phyloP scores from a whole-genome alignment of 1,139 yeast genomes.

The Candida gigantensis region DNA sequence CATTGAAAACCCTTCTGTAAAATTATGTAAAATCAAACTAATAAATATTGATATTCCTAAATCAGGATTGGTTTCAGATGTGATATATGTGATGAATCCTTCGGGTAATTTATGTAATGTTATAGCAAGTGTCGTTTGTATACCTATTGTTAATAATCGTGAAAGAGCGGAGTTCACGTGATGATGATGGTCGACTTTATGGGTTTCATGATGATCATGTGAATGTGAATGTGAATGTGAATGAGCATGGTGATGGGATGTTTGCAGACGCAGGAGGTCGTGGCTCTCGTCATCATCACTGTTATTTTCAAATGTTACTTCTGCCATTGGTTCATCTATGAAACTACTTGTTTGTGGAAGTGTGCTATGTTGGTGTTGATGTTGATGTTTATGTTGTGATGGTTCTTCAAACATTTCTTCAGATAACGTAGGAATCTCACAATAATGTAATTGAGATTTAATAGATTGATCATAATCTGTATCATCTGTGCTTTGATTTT shows the following conservation, averaged over 20 bases:
- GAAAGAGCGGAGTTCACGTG: constrained; percentile 78
- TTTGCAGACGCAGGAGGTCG: too few relatives aligned
- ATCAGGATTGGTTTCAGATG: constrained; percentile 70
- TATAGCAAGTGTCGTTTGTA: constrained; percentile 87
- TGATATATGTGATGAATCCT: constrained; percentile 85
- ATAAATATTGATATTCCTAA: constrained; percentile 80
- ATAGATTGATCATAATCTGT: neutral
- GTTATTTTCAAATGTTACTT: neutral
- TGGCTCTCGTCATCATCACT: constrained; percentile 1
- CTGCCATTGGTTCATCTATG: neutral
- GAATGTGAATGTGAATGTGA: constrained; percentile 10
- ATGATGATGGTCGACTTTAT: constrained; percentile 64
- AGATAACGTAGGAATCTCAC: constrained; percentile 34
- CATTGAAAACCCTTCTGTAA: constrained; percentile 95
- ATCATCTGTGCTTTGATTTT: constrained; percentile 12
- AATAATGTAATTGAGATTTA: constrained; percentile 31
- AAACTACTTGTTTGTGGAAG: too few relatives aligned
- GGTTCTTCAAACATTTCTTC: neutral
- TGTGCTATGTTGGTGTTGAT: constrained; percentile 1
- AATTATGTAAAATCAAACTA: constrained; percentile 84
- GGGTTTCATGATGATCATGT: constrained; percentile 20
- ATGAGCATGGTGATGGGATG: constrained; percentile 14
- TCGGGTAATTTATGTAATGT: constrained; percentile 92
- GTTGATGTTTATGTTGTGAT: constrained; percentile 5
- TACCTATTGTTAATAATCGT: constrained; percentile 75